These are phyloP conservation scores for Nematocida sp. DNA, from an alignment of 371 early-diverging fungal species.

Conservation along the genomic window DNA sequence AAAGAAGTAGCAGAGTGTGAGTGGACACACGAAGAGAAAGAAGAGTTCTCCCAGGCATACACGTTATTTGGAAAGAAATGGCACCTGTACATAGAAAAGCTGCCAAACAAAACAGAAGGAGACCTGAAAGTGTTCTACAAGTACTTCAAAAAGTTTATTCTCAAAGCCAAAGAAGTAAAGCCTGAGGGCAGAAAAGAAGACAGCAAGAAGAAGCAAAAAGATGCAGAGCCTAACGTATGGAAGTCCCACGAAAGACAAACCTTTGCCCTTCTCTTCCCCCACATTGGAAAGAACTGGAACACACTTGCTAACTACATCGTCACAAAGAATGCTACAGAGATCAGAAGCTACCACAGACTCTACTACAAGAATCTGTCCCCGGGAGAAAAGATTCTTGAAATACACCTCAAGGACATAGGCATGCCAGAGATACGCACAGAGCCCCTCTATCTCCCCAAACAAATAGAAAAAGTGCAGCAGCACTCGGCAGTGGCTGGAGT, in stretches of 20 bases:
- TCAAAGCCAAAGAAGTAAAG: slow-evolving; percentile 5
- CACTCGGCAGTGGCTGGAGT: slow-evolving; percentile 46
- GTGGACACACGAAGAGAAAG: slow-evolving; percentile 55
- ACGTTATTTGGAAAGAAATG: slow-evolving; percentile 42
- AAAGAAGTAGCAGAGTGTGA: slow-evolving; percentile 36
- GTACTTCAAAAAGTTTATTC: slow-evolving; percentile 45
- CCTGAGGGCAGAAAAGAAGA: not conserved
- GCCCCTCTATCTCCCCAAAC: slow-evolving; percentile 3
- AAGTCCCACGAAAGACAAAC: slow-evolving; percentile 59
- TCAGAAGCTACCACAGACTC: slow-evolving; percentile 52
- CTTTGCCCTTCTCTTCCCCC: slow-evolving; percentile 62
- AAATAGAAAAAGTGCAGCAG: not conserved
- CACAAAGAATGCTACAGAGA: slow-evolving; percentile 53
- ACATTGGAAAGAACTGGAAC: slow-evolving; percentile 60
- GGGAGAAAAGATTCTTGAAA: slow-evolving; percentile 57
- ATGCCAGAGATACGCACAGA: slow-evolving; percentile 21
- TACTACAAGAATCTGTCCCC: slow-evolving; percentile 56
- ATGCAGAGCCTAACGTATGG: slow-evolving; percentile 34
- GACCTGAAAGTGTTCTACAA: slow-evolving; percentile 56
- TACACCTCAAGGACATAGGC: slow-evolving; percentile 49
- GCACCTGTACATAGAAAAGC: slow-evolving; percentile 26
- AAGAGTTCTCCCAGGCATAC: slow-evolving; percentile 30
- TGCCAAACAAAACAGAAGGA: slow-evolving; percentile 51
- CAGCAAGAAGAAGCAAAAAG: slow-evolving; percentile 5
- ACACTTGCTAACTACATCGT: slow-evolving; percentile 51